These are phyloP conservation scores for Marsdenia floribunda DNA, from an alignment of 257 asterid genomes.

Conservation along the genomic window DNA sequence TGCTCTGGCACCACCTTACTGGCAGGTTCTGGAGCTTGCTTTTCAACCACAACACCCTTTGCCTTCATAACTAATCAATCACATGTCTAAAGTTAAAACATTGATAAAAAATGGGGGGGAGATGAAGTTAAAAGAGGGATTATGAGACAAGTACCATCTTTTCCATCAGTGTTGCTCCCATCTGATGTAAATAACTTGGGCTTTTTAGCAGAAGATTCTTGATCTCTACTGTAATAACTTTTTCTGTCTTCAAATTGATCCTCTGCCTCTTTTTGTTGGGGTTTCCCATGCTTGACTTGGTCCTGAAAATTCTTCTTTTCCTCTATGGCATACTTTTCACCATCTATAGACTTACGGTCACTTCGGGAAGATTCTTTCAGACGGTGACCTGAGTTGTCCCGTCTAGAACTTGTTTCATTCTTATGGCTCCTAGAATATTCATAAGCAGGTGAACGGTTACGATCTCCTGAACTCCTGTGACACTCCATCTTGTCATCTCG, in stretches of 20 bases:
- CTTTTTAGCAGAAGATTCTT: slow-evolving; percentile 52
- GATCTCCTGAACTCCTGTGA: slow-evolving; percentile 35
- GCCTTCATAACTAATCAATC: slow-evolving; percentile 7
- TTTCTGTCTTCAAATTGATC: slow-evolving; percentile 34
- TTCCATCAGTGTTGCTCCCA: slow-evolving; percentile 25
- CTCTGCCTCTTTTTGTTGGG: slow-evolving; percentile 25
- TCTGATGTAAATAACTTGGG: slow-evolving; percentile 41
- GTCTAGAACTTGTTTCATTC: slow-evolving; percentile 43
- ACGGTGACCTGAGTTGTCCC: slow-evolving; percentile 41
- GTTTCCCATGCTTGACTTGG: slow-evolving; percentile 33
- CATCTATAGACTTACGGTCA: slow-evolving; percentile 38
- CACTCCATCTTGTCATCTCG: slow-evolving; percentile 41
- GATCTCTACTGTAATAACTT: slow-evolving; percentile 28
- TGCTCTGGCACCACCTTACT: slow-evolving; percentile 46
- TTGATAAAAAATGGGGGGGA: neutral
- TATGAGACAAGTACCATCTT: slow-evolving; percentile 32
- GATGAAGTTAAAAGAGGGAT: neutral
- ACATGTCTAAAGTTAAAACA: slow-evolving; percentile 2
- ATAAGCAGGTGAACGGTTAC: slow-evolving; percentile 42
- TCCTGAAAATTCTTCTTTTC: slow-evolving; percentile 44
- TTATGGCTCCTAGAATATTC: slow-evolving; percentile 43
- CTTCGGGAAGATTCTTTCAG: slow-evolving; percentile 43
- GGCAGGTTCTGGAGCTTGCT: slow-evolving; percentile 21
- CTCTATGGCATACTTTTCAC: slow-evolving; percentile 32
- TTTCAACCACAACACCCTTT: slow-evolving; percentile 20